Conservation (phyloP, 768 basidiomycete species). For the Xanthoconium stramineum region DNA sequence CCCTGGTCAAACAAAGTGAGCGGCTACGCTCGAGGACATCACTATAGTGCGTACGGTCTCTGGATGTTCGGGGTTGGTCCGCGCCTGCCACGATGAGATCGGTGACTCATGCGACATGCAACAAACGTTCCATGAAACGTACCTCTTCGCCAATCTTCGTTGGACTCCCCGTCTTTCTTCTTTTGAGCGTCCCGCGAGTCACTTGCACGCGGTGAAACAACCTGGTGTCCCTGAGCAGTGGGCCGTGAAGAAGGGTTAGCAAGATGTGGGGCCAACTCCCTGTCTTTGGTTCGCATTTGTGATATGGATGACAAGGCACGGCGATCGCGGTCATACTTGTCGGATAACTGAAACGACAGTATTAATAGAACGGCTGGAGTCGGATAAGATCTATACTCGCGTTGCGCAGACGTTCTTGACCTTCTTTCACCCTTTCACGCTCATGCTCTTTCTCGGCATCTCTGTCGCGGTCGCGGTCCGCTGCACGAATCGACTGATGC, state of each 20-base stretch:
- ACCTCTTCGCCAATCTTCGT: conserved; percentile 89
- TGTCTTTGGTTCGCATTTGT: conserved; percentile 58
- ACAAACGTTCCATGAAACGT: conserved; percentile 20
- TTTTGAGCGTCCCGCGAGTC: conserved; percentile 60
- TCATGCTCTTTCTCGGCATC: conserved; percentile 49
- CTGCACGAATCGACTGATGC: conserved; percentile 74
- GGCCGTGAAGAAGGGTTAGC: conserved; percentile 41
- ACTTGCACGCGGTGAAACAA: conserved; percentile 46
- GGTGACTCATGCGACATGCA: not conserved
- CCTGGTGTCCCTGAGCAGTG: conserved; percentile 30
- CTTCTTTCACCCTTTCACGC: conserved; percentile 69
- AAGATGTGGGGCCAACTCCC: conserved; percentile 64
- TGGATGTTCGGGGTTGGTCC: conserved; percentile 47
- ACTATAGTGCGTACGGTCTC: conserved; percentile 51
- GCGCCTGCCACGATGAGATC: conserved; percentile 32
- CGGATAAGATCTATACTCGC: conserved; percentile 33
- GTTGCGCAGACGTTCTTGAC: conserved; percentile 74
- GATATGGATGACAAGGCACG: conserved; percentile 51
- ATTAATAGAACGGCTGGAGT: not conserved
- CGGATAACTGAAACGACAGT: conserved; percentile 59
- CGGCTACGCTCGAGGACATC: not conserved
- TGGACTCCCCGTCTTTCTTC: conserved; percentile 69
- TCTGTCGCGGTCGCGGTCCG: conserved; percentile 53
- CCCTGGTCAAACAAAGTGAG: conserved; percentile 35
- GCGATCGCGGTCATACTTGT: conserved; percentile 84